Conservation (phyloP, 345 rosid genomes). For the Erysimum cheiranthoides region DNA sequence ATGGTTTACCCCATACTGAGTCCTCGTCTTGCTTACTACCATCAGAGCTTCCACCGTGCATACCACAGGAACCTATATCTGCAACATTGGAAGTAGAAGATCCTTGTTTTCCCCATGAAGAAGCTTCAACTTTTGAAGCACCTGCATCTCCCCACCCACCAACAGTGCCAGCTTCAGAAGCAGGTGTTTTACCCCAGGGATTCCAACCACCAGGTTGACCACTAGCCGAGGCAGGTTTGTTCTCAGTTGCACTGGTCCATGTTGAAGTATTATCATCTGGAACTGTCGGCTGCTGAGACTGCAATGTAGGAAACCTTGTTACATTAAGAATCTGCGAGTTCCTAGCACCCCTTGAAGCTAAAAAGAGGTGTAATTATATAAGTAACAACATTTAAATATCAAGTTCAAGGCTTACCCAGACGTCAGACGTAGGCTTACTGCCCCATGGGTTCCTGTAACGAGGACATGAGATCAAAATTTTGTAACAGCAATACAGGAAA, state of each 20-base stretch:
- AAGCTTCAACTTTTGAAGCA: slow-evolving; percentile 47
- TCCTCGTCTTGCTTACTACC: slow-evolving; percentile 28
- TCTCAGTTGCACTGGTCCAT: slow-evolving; percentile 58
- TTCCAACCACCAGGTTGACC: slow-evolving; percentile 55
- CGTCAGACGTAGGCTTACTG: slow-evolving; percentile 40
- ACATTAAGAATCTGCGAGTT: slow-evolving; percentile 12
- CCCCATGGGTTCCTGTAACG: slow-evolving; percentile 44
- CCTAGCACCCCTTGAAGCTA: background rate
- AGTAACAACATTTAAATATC: background rate
- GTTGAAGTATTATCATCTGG: slow-evolving; percentile 33
- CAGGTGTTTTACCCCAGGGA: slow-evolving; percentile 60
- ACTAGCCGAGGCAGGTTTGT: slow-evolving; percentile 44
- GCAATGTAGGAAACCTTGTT: slow-evolving; percentile 23
- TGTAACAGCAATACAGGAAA: background rate
- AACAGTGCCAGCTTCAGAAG: slow-evolving; percentile 46
- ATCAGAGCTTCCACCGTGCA: slow-evolving; percentile 32
- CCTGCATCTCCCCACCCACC: slow-evolving; percentile 59
- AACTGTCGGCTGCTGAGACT: slow-evolving; percentile 30
- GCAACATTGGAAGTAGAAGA: slow-evolving; percentile 44
- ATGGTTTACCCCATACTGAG: slow-evolving; percentile 37
- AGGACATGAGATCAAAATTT: slow-evolving; percentile 10
- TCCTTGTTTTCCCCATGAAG: slow-evolving; percentile 52
- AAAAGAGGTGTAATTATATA: slow-evolving; percentile 10
- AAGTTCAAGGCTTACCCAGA: slow-evolving; percentile 19
- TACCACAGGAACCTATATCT: slow-evolving; percentile 49